These are phyloP conservation scores for Prunella vulgaris DNA, from an alignment of 257 asterid species.

Conservation along the genomic window DNA sequence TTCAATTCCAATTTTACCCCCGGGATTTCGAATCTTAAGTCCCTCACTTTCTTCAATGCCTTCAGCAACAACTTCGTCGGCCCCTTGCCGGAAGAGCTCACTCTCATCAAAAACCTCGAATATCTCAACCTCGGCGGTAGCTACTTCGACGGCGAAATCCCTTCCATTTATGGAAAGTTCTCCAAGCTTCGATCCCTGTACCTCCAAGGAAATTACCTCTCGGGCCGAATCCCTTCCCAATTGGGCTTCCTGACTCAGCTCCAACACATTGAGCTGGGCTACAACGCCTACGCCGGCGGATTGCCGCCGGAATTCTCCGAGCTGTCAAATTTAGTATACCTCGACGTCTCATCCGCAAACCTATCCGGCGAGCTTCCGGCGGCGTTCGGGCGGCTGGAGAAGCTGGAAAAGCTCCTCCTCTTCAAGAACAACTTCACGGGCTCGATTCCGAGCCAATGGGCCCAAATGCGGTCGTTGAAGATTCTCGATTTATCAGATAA, in stretches of 20 bases:
- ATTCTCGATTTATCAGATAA: conserved; percentile 72
- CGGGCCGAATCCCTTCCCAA: conserved; percentile 57
- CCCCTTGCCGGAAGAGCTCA: conserved; percentile 54
- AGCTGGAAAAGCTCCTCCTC: conserved; percentile 47
- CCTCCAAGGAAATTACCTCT: conserved; percentile 64
- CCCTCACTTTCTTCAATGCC: conserved; percentile 48
- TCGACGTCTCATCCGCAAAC: conserved; percentile 64
- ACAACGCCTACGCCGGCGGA: conserved; percentile 48
- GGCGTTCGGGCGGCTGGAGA: conserved; percentile 40
- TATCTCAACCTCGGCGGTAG: conserved; percentile 84
- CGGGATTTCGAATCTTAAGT: conserved; percentile 54
- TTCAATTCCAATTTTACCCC: conserved; percentile 65
- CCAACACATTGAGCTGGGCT: conserved; percentile 70
- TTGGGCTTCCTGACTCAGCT: conserved; percentile 45
- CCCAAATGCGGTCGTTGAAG: conserved; percentile 33
- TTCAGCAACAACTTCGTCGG: conserved; percentile 78
- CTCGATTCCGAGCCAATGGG: conserved; percentile 47
- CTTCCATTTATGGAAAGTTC: conserved; percentile 49
- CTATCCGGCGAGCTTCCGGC: conserved; percentile 64
- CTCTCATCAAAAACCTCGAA: conserved; percentile 51
- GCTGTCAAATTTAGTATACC: conserved; percentile 43
- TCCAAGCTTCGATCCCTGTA: conserved; percentile 39
- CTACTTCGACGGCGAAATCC: conserved; percentile 70
- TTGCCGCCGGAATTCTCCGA: conserved; percentile 44
- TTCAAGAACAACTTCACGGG: conserved; percentile 59